Evolutionary conservation across 805 yeast genomes (phyloP).

Genomic region (Barnettozyma californica): DNA sequence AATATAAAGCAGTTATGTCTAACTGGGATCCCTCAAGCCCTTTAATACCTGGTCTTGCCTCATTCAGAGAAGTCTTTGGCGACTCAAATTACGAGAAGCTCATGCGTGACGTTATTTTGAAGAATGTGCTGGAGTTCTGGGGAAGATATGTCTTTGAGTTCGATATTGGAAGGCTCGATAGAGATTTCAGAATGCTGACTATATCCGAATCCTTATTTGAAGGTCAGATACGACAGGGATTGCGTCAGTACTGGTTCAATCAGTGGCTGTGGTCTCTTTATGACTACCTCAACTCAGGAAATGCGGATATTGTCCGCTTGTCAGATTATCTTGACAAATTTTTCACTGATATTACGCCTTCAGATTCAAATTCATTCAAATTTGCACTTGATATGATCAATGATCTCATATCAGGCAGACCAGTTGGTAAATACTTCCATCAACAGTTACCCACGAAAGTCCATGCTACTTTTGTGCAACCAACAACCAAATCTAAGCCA

Average conservation of each 20-base stretch:
- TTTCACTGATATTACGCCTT: slow-evolving; percentile 9
- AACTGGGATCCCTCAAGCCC: slow-evolving; percentile 15
- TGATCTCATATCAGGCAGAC: slow-evolving; percentile 16
- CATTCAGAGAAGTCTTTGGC: slow-evolving; percentile 32
- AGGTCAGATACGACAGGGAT: slow-evolving; percentile 18
- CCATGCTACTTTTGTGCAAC: neutral
- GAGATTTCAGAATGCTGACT: slow-evolving; percentile 14
- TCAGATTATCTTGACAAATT: slow-evolving; percentile 1
- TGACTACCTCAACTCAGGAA: slow-evolving; percentile 8
- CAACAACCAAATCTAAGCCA: neutral
- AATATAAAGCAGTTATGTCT: slow-evolving; percentile 18
- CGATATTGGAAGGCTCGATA: slow-evolving; percentile 1
- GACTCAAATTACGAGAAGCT: slow-evolving; percentile 15
- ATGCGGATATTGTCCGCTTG: neutral
- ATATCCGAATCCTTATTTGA: slow-evolving; percentile 19
- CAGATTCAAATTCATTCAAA: neutral
- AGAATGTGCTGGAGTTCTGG: neutral
- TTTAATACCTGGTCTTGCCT: slow-evolving; percentile 19
- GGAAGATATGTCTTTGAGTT: slow-evolving; percentile 7
- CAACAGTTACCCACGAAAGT: neutral
- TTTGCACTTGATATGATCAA: slow-evolving; percentile 27
- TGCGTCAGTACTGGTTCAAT: slow-evolving; percentile 27
- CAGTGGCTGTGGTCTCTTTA: slow-evolving; percentile 17
- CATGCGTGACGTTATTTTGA: slow-evolving; percentile 11
- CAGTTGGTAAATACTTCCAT: neutral